Base-by-base conservation (phyloP, 345 rosid species). In the Sisymbrium altissimum region DNA sequence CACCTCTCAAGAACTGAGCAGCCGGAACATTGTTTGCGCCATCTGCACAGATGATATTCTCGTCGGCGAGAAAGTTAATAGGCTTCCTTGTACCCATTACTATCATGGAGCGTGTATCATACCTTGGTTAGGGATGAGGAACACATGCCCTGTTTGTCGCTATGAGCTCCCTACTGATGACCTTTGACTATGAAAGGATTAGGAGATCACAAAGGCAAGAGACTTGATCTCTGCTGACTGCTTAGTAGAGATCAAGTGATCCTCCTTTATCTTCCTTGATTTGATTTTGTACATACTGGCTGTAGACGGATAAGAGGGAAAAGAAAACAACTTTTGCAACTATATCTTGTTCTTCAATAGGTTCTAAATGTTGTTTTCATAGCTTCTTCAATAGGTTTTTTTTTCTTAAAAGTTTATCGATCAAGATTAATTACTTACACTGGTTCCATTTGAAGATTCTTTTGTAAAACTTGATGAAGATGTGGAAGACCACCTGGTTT, bases 81-180 rank as follows among this genome's bases (percentile, higher is more conserved):
- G 73, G 84, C 82, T 94, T 77, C 98, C 98, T 12, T 91, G 97
- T 74, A 61, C 66, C 40, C 98, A 94, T 78, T 60, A 81, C 71
- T 94, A 88, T 78, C 98, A 94, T 73, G 87, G 88, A 15, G 89
- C 89, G 4, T 94, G 98, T 79, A 94, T 94, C 45, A 17, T 87
- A 21, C 93, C 91, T 6, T 94, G 98, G 98, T 83, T 94, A 33
- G 74, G 77, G 48, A 87, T 91, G n/a, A 85, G 95, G 83, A 94
- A 89, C 66, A 88, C 98, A 9, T 94, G 98, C 49, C 98, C 97
- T 15, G 92, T 94, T 68, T 94, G 97, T 78, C 85, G 97, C 33
- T 80, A 79, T 68, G 97, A 94, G 83, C 75, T 94, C 76, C 96
- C 93, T 64, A 89, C 98, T 1, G 96, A 89, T 75, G 89, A 89